A percentile compares a stretch with the other conserved stretches of the same genome.
Evolutionary conservation across 306 rosid genomes (phyloP).

Genomic region (Hylodesmum podocarpum): DNA sequence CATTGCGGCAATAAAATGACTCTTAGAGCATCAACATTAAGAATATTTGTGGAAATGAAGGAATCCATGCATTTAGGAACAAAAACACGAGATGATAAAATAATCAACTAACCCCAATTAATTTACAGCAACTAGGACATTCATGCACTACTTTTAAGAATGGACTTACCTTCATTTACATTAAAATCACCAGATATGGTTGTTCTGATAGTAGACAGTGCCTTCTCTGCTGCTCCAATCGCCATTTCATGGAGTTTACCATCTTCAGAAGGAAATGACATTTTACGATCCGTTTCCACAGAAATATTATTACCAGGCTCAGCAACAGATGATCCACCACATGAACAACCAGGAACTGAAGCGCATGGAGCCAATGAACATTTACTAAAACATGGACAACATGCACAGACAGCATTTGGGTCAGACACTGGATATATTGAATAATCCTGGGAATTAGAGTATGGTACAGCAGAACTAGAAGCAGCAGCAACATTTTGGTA

Average conservation of each 20-base stretch:
- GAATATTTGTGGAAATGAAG: neutral
- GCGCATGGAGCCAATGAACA: constrained; percentile 36
- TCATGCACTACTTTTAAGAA: constrained; percentile 9
- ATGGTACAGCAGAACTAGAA: constrained; percentile 34
- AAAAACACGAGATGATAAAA: neutral
- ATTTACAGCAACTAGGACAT: constrained; percentile 9
- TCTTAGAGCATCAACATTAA: neutral
- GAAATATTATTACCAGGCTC: constrained; percentile 36
- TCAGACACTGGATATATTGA: constrained; percentile 45
- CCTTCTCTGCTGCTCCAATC: constrained; percentile 75
- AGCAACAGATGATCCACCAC: constrained; percentile 42
- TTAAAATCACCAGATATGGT: constrained; percentile 44
- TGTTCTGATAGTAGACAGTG: constrained; percentile 55
- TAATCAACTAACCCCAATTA: neutral
- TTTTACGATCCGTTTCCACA: constrained; percentile 41
- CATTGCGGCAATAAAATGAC: constrained; percentile 17
- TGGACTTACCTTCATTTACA: constrained; percentile 55
- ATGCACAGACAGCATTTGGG: constrained; percentile 47
- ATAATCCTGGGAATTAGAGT: constrained; percentile 41
- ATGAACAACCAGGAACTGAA: constrained; percentile 43
- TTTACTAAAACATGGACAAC: constrained; percentile 56
- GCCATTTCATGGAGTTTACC: constrained; percentile 53
- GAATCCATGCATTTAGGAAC: neutral
- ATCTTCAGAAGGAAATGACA: constrained; percentile 45
- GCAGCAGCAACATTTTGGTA: constrained; percentile 46